Percentiles rank a stretch among this genome's conserved stretches.
These are phyloP conservation scores for Sparassis latifolia DNA, from an alignment of 1,284 basidiomycete genomes.

Conservation along the genomic window DNA sequence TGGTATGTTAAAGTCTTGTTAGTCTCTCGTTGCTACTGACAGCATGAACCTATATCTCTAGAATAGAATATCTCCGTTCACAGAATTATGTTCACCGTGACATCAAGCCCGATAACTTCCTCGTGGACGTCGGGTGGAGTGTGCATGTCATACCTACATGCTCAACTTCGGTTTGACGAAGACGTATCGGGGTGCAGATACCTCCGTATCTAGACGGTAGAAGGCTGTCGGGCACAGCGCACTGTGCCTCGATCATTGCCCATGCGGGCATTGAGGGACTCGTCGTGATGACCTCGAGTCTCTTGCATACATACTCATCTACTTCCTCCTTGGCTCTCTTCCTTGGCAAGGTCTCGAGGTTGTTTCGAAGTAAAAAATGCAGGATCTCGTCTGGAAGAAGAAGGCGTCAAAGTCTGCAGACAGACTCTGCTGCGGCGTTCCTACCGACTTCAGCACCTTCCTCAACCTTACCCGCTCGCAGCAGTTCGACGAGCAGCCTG, in stretches of 20 bases:
- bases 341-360: constrained; percentile 99
- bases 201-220: constrained; percentile 99
- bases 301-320: constrained; percentile 95
- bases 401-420: no score
- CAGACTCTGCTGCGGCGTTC: no score
- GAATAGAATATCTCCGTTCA: constrained; percentile 98
- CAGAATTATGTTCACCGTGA: constrained; percentile 99
- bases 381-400: no score
- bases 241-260: constrained; percentile 99
- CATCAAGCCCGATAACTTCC: constrained; percentile 55
- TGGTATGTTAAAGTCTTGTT: constrained; percentile 48
- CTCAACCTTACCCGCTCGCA: no score
- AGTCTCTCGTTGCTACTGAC: constrained; percentile 6
- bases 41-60: constrained; percentile 57
- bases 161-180: constrained; percentile 99
- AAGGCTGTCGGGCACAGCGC: constrained; percentile 97
- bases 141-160: constrained; percentile 96
- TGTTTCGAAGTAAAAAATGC: not conserved
- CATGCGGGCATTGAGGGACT: constrained; percentile 95
- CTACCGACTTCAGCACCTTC: no score
- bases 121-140: constrained; percentile 95
- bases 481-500: no score
- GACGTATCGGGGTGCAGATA: constrained; percentile 99
- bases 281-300: constrained; percentile 95
- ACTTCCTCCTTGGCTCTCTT: constrained; percentile 93